Percentiles rank a stretch among this genome's conserved stretches.
These are phyloP conservation scores for Narthecium ossifragum DNA, from an alignment of 106 monocot species.

Conservation along the genomic window DNA sequence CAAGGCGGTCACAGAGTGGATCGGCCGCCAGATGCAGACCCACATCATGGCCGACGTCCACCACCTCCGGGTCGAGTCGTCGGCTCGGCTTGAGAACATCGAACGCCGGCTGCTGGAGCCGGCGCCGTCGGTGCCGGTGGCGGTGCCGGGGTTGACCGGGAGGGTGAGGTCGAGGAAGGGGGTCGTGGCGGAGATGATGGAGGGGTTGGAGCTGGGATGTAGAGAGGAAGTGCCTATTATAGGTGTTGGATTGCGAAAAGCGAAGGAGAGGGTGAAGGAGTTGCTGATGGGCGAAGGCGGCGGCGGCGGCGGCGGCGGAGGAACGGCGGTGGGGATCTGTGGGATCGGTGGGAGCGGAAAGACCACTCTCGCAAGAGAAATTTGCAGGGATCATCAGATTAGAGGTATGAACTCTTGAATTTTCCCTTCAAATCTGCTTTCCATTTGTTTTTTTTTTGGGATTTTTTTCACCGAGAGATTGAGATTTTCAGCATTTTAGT, in stretches of 20 bases:
- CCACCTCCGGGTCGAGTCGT: slow-evolving; percentile 28
- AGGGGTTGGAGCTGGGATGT: slow-evolving; percentile 13
- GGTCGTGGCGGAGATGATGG: slow-evolving; percentile 18
- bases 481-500: too few relatives aligned
- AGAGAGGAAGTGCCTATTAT: not conserved
- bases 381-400: slow-evolving; percentile 34
- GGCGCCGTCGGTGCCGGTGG: not conserved
- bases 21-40: slow-evolving; percentile 27
- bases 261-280: slow-evolving; percentile 46
- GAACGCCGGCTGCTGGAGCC: slow-evolving; percentile 16
- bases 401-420: slow-evolving; percentile 20
- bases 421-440: not conserved
- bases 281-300: slow-evolving; percentile 26
- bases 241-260: slow-evolving; percentile 22
- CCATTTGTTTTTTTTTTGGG: not conserved
- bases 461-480: not conserved
- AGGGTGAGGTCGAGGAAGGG: not conserved
- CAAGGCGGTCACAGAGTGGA: slow-evolving; percentile 24
- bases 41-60: slow-evolving; percentile 44
- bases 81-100: slow-evolving; percentile 24
- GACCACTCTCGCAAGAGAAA: slow-evolving; percentile 47
- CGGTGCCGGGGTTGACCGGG: not conserved
- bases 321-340: slow-evolving; percentile 47
- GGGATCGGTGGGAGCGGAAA: slow-evolving; percentile 71
- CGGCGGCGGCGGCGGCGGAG: slow-evolving; percentile 6